phyloP scores from a whole-genome alignment of 2,329 filamentous ascomycete genomes.

The Xylariales sp. region DNA sequence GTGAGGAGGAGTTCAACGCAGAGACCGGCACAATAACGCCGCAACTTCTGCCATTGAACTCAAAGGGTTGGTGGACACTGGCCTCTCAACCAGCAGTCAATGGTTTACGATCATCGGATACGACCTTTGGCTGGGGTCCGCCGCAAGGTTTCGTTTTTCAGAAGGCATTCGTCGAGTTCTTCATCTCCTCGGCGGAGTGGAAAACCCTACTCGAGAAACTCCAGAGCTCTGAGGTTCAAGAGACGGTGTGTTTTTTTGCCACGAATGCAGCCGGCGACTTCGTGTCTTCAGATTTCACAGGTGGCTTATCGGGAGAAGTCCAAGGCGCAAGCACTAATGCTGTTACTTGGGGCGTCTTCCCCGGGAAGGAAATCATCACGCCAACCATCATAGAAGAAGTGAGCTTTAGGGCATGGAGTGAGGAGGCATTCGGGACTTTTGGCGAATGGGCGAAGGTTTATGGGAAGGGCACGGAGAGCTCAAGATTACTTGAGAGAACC shows the following conservation, averaged over 20 bases:
- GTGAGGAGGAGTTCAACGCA: slow-evolving; percentile 77
- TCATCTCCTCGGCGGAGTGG: slow-evolving; percentile 75
- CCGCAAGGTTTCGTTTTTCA: slow-evolving; percentile 93
- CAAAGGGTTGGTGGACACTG: slow-evolving; percentile 89
- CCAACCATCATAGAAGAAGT: slow-evolving; percentile 96
- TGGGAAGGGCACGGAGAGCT: slow-evolving; percentile 65
- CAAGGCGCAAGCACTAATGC: slow-evolving; percentile 68
- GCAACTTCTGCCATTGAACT: slow-evolving; percentile 71
- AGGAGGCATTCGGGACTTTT: slow-evolving; percentile 96
- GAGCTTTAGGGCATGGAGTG: slow-evolving; percentile 87
- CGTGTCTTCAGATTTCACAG: slow-evolving; percentile 57
- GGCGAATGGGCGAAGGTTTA: slow-evolving; percentile 90
- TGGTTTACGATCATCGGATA: slow-evolving; percentile 69
- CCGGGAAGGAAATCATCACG: slow-evolving; percentile 91
- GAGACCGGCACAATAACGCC: slow-evolving; percentile 80
- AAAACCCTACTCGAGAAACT: slow-evolving; percentile 59
- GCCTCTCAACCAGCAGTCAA: slow-evolving; percentile 94
- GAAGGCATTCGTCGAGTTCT: slow-evolving; percentile 97
- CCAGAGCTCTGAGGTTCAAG: slow-evolving; percentile 49
- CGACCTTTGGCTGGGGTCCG: slow-evolving; percentile 90
- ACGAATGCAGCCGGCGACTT: slow-evolving; percentile 76
- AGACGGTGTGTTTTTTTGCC: slow-evolving; percentile 81
- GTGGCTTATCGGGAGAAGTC: slow-evolving; percentile 26
- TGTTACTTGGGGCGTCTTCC: slow-evolving; percentile 95
- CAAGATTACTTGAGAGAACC: slow-evolving; percentile 63